A percentile compares a stretch with the other conserved stretches of the same genome.
phyloP scores from a whole-genome alignment of 345 rosid species.

The Hypericum androsaemum region DNA sequence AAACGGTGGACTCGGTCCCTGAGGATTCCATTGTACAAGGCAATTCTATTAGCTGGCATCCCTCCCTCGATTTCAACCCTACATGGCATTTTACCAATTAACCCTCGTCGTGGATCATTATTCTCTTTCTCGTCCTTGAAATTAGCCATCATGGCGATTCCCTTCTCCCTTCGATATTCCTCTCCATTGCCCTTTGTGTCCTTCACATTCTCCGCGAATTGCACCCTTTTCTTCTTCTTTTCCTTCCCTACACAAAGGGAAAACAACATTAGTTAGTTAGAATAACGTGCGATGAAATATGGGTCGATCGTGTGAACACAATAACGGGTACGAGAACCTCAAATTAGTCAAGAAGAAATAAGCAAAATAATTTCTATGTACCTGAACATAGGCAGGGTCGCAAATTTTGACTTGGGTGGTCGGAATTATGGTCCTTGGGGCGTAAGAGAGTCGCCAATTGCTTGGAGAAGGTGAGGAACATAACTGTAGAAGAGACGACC shows the following conservation, averaged over 20 bases:
- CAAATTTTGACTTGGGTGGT: constrained; percentile 9
- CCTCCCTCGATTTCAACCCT: neutral
- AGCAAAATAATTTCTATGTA: constrained; percentile 10
- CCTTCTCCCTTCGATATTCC: constrained; percentile 36
- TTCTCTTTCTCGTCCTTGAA: constrained; percentile 4
- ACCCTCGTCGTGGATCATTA: constrained; percentile 9
- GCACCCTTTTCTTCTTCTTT: constrained; percentile 48
- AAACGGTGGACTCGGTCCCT: constrained; percentile 42
- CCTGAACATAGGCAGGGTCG: constrained; percentile 65
- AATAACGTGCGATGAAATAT: neutral
- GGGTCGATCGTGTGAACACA: too few species aligned
- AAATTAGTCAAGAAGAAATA: neutral
- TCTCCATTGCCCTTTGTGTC: constrained; percentile 48
- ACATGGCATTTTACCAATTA: too few species aligned
- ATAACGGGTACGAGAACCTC: neutral
- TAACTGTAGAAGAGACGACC: constrained; percentile 64
- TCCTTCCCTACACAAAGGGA: constrained; percentile 17
- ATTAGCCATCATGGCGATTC: neutral
- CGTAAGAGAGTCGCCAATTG: constrained; percentile 5
- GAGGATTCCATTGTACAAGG: constrained; percentile 58
- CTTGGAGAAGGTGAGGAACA: constrained; percentile 57
- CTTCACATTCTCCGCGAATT: constrained; percentile 70
- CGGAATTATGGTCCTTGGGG: constrained; percentile 16
- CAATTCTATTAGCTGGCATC: constrained; percentile 45
- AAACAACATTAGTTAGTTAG: neutral